A percentile compares a stretch with the other conserved stretches of the same genome.
Evolutionary conservation across 768 basidiomycete genomes (phyloP).

Genomic region (Hygrocybe coccinea): DNA sequence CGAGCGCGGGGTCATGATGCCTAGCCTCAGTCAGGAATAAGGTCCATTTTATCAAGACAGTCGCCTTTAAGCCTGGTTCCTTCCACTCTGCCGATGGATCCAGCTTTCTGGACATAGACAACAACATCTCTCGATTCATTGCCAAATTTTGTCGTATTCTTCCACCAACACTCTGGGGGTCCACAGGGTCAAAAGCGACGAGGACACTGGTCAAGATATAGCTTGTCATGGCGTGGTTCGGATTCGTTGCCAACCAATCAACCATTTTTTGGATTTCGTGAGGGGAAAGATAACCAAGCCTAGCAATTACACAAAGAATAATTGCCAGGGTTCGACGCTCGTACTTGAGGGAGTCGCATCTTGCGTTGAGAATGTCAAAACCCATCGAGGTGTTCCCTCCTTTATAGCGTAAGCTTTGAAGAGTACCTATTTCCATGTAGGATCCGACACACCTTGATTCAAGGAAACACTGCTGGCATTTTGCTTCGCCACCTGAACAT

Average conservation of each 20-base stretch:
- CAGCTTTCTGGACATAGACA: constrained; percentile 58
- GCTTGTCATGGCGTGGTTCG: constrained; percentile 64
- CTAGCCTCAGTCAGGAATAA: constrained; percentile 76
- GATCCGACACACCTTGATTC: constrained; percentile 47
- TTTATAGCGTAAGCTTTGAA: constrained; percentile 17
- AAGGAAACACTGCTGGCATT: constrained; percentile 57
- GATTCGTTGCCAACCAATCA: constrained; percentile 65
- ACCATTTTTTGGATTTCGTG: constrained; percentile 58
- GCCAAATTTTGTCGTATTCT: constrained; percentile 45
- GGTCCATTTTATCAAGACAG: constrained; percentile 80
- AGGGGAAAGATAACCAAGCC: constrained; percentile 55
- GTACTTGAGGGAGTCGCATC: constrained; percentile 67
- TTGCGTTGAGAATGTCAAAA: constrained; percentile 59
- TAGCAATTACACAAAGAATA: constrained; percentile 58
- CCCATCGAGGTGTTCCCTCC: constrained; percentile 50
- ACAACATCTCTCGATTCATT: constrained; percentile 42
- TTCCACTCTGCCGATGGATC: constrained; percentile 56
- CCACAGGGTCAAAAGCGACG: constrained; percentile 60
- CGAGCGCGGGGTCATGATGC: constrained; percentile 60
- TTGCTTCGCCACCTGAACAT: constrained; percentile 53
- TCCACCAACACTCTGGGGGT: constrained; percentile 46
- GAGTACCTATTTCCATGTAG: background rate
- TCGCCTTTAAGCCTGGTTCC: constrained; percentile 64
- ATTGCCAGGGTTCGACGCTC: constrained; percentile 66
- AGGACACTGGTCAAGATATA: constrained; percentile 66